phyloP scores from a whole-genome alignment of 306 rosid species.

The Trifolium fragiferum region DNA sequence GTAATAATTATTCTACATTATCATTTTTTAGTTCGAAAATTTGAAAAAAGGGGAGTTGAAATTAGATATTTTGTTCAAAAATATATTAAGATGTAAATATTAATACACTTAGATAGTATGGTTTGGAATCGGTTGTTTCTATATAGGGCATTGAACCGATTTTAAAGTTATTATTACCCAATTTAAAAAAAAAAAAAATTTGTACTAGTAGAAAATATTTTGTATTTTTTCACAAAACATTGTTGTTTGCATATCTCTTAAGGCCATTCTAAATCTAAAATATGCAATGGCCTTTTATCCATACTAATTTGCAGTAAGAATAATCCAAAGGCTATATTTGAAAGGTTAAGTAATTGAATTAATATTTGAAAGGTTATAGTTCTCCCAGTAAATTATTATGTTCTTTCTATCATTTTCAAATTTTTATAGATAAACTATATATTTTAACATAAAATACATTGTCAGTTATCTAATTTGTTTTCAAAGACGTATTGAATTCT shows the following conservation, averaged over 20 bases:
- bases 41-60: too few relatives aligned
- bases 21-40: too few relatives aligned
- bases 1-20: too few relatives aligned
- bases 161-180: too few relatives aligned
- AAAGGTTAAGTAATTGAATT: not conserved
- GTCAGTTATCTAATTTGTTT: not conserved
- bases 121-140: too few relatives aligned
- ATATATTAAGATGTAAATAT: too few relatives aligned
- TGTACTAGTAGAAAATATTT: too few relatives aligned
- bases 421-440: not conserved
- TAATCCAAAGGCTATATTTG: not conserved
- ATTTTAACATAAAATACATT: not conserved
- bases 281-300: not conserved
- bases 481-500: not conserved
- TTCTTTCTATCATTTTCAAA: constrained; percentile 22
- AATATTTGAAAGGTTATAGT: constrained; percentile 11
- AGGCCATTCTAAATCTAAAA: not conserved
- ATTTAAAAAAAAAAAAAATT: too few relatives aligned
- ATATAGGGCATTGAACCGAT: too few relatives aligned
- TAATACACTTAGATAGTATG: too few relatives aligned
- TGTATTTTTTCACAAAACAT: not conserved
- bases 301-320: not conserved
- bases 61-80: too few relatives aligned
- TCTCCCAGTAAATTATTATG: not conserved
- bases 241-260: constrained; percentile 12